Base-by-base conservation (phyloP, 169 alveolate species). In the Eimeria necatrix region DNA sequence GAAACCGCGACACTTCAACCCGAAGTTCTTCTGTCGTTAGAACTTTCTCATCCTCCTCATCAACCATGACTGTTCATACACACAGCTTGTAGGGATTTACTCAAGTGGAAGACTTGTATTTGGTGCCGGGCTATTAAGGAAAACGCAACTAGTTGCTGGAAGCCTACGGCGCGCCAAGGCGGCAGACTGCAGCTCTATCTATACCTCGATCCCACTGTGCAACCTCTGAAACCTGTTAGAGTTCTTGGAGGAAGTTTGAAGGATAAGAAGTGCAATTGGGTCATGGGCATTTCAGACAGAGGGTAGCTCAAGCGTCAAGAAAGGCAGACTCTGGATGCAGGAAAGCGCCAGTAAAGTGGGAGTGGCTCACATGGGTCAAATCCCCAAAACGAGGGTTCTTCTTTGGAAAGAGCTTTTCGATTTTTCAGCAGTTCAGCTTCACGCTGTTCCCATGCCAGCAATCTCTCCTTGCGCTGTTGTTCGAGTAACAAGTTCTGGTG, bases 321-420 rank as follows among this genome's bases (percentile, higher is more conserved):
- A 32, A 32, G 2, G 41, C 41, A 32, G 41, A 32, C 41, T 32
- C 41, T 32, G 41, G 41, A 2, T 32, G 41, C 41, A 32, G 41
- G 41, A 32, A 32, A 32, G 41, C 41, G 41, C 41, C 64, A 3
- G 64, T 18, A 48, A 32, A 16, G 41, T 74, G 3, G 73, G 53
- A 26, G 61, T 22, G 80, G 53, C 92, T 85, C 92, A 85, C 92
- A 85, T 85, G 92, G 92, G 12, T 85, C 92, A 26, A 85, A 85
- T 56, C 92, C 92, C 92, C 92, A 85, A 46, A 85, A 85, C 5
- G 92, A 85, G 32, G 92, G 92, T 41, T 85, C 92, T 20, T 85
- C 92, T 60, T 85, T 85, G 80, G 92, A 85, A 6, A 85, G 92
- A 26, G 92, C 92, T 59, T 85, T 85, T 18, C 92, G 61, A 60